A percentile compares a stretch with the other conserved stretches of the same genome.
phyloP scores from a whole-genome alignment of 495 filamentous ascomycete genomes.

The Trichoderma reesei region DNA sequence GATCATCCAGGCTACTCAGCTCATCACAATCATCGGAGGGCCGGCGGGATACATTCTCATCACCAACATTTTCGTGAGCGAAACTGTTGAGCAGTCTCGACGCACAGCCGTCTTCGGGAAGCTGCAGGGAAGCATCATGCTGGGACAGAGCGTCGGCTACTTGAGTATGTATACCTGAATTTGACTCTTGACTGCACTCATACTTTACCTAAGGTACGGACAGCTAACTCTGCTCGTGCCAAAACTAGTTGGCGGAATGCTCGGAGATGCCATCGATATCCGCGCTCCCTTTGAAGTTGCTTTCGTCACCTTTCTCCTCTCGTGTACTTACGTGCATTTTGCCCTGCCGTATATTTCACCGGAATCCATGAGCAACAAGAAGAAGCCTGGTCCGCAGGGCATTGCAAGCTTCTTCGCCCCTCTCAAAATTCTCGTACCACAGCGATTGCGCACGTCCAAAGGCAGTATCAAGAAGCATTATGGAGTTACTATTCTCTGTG shows the following conservation, averaged over 20 bases:
- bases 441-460: constrained; percentile 30
- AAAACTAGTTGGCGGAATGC: constrained; percentile 31
- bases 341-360: constrained; percentile 34
- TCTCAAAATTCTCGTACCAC: constrained; percentile 39
- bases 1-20: constrained; percentile 45
- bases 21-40: constrained; percentile 47
- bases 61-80: constrained; percentile 43
- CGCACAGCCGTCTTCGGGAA: constrained; percentile 44
- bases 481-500: constrained; percentile 41
- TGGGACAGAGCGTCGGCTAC: constrained; percentile 44
- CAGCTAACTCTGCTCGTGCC: constrained; percentile 15
- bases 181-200: background rate
- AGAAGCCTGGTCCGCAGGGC: constrained; percentile 24
- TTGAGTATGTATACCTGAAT: constrained; percentile 21
- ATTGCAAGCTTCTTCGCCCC: constrained; percentile 43
- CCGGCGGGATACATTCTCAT: constrained; percentile 45
- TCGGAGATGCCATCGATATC: constrained; percentile 42
- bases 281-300: constrained; percentile 43
- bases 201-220: background rate
- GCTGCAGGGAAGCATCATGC: constrained; percentile 44
- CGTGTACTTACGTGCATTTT: constrained; percentile 27
- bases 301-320: constrained; percentile 34
- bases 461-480: constrained; percentile 37
- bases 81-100: constrained; percentile 37
- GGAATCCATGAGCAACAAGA: constrained; percentile 20